These are phyloP conservation scores for Lecanicillium sp. DNA, from an alignment of 2,329 filamentous ascomycete genomes.

Conservation along the genomic window DNA sequence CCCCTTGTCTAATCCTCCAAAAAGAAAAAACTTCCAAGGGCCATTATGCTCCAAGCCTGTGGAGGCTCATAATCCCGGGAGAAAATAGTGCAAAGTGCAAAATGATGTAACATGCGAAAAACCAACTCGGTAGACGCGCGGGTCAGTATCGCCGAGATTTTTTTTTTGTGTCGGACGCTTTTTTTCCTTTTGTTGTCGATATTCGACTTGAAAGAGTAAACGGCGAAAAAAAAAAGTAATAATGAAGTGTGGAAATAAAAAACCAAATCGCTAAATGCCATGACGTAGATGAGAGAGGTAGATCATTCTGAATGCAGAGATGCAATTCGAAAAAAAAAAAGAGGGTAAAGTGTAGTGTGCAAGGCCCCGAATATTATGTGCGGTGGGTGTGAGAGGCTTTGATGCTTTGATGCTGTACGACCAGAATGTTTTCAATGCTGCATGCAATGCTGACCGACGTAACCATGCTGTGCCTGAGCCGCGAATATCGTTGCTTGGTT, in stretches of 20 bases:
- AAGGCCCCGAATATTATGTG: constrained; percentile 13
- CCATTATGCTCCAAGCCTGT: constrained; percentile 17
- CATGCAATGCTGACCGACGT: constrained; percentile 37
- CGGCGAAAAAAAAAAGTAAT: constrained; percentile 22
- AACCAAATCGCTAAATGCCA: constrained; percentile 42
- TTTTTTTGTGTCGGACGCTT: constrained; percentile 34
- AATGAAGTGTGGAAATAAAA: constrained; percentile 26
- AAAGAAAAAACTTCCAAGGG: constrained; percentile 10
- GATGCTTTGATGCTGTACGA: not conserved
- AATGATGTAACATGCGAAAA: constrained; percentile 20
- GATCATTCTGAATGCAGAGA: constrained; percentile 28
- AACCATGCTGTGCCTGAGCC: constrained; percentile 31
- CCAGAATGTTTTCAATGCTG: constrained; percentile 29
- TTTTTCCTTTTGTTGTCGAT: constrained; percentile 25
- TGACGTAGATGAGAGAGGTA: constrained; percentile 32
- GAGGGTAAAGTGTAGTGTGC: constrained; percentile 7
- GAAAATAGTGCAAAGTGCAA: constrained; percentile 17
- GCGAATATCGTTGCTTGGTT: constrained; percentile 30
- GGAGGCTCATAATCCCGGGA: constrained; percentile 10
- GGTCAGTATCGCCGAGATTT: constrained; percentile 25
- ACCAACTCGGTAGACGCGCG: constrained; percentile 31
- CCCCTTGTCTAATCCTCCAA: constrained; percentile 24
- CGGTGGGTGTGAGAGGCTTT: constrained; percentile 9
- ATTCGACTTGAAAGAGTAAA: constrained; percentile 11
- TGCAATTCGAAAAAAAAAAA: constrained; percentile 13